Base-by-base conservation (phyloP, 2,329 filamentous ascomycete genomes). In the Penicillium sclerotigenum region DNA sequence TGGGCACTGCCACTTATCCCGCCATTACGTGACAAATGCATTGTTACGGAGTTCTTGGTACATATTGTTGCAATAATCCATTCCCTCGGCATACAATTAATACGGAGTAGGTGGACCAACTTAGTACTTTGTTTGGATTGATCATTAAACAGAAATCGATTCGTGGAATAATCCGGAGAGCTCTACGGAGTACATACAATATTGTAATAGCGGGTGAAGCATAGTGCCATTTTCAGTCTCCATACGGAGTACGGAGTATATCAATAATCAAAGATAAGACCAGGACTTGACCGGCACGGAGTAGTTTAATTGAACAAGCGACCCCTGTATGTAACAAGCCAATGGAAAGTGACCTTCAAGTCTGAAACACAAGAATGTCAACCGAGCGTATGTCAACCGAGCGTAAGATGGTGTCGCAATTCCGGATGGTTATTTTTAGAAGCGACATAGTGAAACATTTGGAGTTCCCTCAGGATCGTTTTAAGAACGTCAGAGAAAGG, bases 381-480 rank as follows among this genome's bases (percentile, higher is more conserved):
- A 37, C 4, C 10, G 6, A n/a, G 14, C 2, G 7, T 29, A 29
- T 29, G 28, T 29, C n/a, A n/a, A n/a, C n/a, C n/a, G 13, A 33
- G 13, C 22, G 42, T 49, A 26, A 41, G 43, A 36, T 20, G 28
- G 20, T 10, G 14, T n/a, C n/a, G 28, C 38, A 11, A 49, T 42
- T 28, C 24, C 7, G 22, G 14, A 16, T 0, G 2, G 9, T 29
- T 51, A 55, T 52, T 45, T 52, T 55, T 55, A 56, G 47, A 45
- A 50, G 14, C 20, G 3, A 54, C 10, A 29, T 22, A 26, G 16
- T 56, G 53, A 55, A 51, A 52, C 52, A 36, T 24, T 29, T 37
- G 22, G n/a, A 31, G 11, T 20, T 34, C 16, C 43, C 26, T 26
- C 4, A 26, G 14, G 7, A 46, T 26, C 6, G 26, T n/a, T 20